A percentile compares a stretch with the other conserved stretches of the same genome.
phyloP scores from a whole-genome alignment of 169 alveolate genomes.

The Miamiensis avidus region DNA sequence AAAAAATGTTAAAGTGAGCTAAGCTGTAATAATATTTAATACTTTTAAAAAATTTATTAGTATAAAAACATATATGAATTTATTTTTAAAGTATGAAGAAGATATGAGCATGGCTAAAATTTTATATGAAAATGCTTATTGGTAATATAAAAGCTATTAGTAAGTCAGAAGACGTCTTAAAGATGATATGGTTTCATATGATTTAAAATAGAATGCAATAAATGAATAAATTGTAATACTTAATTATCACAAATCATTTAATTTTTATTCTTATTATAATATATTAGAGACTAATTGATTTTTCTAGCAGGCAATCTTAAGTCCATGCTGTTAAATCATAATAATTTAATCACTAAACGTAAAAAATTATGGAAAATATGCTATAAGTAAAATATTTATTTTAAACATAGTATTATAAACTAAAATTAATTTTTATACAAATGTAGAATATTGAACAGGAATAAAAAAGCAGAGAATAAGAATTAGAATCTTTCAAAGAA shows the following conservation, averaged over 20 bases:
- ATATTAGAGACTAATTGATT: neutral
- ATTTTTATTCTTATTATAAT: no score
- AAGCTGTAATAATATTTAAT: constrained; percentile 12
- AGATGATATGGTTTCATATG: neutral
- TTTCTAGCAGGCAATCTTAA: neutral
- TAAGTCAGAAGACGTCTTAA: constrained; percentile 9
- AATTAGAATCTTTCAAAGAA: constrained; percentile 9
- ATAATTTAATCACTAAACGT: constrained; percentile 12
- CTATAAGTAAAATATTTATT: constrained; percentile 15
- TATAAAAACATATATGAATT: neutral
- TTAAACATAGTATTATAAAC: constrained; percentile 14
- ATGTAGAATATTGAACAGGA: constrained; percentile 21
- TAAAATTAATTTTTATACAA: constrained; percentile 16
- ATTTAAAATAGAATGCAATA: neutral
- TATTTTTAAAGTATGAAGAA: neutral
- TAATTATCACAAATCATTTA: no score
- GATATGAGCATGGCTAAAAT: constrained; percentile 1
- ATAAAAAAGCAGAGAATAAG: constrained; percentile 12
- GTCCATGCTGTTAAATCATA: constrained; percentile 2
- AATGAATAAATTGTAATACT: no score
- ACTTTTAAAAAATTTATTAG: constrained; percentile 1
- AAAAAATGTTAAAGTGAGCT: constrained; percentile 18
- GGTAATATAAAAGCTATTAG: neutral
- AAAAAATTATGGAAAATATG: constrained; percentile 8
- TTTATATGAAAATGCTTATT: neutral